phyloP scores from a whole-genome alignment of 1,284 basidiomycete genomes.

The Cutaneotrichosporon spelunceum region DNA sequence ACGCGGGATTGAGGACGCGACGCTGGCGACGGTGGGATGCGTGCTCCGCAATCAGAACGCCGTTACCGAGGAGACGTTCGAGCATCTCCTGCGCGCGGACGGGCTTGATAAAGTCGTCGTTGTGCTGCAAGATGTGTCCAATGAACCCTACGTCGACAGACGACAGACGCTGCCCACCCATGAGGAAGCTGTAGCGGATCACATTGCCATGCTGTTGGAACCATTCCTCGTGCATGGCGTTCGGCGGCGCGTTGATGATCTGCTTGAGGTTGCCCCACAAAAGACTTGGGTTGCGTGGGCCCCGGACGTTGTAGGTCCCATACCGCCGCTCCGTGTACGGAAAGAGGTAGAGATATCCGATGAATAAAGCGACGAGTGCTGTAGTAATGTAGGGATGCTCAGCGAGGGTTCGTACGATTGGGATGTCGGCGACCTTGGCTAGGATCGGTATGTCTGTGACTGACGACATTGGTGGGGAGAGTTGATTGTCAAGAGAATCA shows the following conservation, averaged over 20 bases:
- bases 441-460: slow-evolving; percentile 4
- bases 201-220: slow-evolving; percentile 27
- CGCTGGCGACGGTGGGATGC: slow-evolving; percentile 57
- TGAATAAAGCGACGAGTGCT: slow-evolving; percentile 7
- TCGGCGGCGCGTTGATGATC: slow-evolving; percentile 23
- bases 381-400: neutral
- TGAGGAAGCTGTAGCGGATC: slow-evolving; percentile 25
- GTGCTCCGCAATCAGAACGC: slow-evolving; percentile 49
- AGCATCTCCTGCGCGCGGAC: slow-evolving; percentile 59
- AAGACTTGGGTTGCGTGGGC: slow-evolving; percentile 18
- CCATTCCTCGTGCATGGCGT: slow-evolving; percentile 27
- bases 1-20: slow-evolving; percentile 51
- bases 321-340: slow-evolving; percentile 10
- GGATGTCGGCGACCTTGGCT: neutral
- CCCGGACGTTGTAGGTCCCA: slow-evolving; percentile 20
- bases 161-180: slow-evolving; percentile 51
- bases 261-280: slow-evolving; percentile 27
- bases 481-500: neutral
- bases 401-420: neutral
- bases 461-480: neutral
- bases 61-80: slow-evolving; percentile 46
- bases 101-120: slow-evolving; percentile 66
- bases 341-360: slow-evolving; percentile 18
- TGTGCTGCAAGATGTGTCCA: slow-evolving; percentile 60
- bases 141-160: slow-evolving; percentile 48